Evolutionary conservation across 2,329 filamentous ascomycete species (phyloP).

Genomic region (Verticillium nubilum): DNA sequence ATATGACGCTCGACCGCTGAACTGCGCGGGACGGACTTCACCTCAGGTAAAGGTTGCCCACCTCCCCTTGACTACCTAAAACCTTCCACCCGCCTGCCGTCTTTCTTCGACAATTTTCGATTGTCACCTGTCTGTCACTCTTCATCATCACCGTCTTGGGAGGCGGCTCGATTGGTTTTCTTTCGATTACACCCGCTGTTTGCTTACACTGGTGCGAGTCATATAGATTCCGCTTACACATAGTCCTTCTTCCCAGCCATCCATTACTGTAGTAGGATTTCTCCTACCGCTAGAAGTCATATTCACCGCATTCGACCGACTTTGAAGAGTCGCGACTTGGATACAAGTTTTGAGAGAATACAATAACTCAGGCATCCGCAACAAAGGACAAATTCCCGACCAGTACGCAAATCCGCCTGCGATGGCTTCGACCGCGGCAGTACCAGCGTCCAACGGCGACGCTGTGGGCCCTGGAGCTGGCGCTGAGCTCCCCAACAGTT

Average conservation of each 20-base stretch:
- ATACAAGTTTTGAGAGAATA: not conserved
- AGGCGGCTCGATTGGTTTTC: not conserved
- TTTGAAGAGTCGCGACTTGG: not conserved
- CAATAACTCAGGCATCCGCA: too few species aligned
- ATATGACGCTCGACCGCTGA: not conserved
- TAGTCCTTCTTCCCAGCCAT: not conserved
- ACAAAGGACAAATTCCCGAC: not conserved
- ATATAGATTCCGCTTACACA: not conserved
- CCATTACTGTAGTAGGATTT: not conserved
- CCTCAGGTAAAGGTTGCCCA: not conserved
- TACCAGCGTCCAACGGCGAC: constrained; percentile 11
- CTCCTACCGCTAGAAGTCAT: not conserved
- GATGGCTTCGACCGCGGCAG: constrained; percentile 12
- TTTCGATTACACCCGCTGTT: not conserved
- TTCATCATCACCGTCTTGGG: not conserved
- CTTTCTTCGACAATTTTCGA: not conserved
- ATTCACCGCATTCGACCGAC: not conserved
- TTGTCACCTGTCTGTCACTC: not conserved
- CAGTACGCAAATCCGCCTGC: not conserved
- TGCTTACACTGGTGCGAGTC: not conserved
- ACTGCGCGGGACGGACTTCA: not conserved
- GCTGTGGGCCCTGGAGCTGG: constrained; percentile 8
- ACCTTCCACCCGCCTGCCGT: not conserved
- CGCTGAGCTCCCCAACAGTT: constrained; percentile 9
- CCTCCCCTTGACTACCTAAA: not conserved